Evolutionary conservation across 208 protist species (phyloP).

Genomic region (Sergeia podlipaevii): DNA sequence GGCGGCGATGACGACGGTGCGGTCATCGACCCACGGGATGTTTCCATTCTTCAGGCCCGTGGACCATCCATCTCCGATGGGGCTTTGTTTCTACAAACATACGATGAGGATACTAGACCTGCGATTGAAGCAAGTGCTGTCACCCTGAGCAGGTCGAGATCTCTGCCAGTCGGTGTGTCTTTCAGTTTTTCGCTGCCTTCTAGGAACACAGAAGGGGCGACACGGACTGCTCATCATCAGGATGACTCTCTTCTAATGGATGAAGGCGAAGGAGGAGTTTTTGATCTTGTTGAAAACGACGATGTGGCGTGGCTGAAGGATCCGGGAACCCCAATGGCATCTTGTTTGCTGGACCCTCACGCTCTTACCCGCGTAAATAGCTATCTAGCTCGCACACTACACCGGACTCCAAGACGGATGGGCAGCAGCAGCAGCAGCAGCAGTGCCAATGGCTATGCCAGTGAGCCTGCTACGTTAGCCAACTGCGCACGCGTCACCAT

Average conservation of each 20-base stretch:
- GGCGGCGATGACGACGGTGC: constrained; percentile 9
- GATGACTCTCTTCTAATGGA: constrained; percentile 24
- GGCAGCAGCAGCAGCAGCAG: constrained; percentile 11
- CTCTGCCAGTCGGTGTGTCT: no score
- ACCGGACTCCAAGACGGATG: constrained; percentile 4
- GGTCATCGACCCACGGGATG: constrained; percentile 33
- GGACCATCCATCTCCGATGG: constrained; percentile 4
- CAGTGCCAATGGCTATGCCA: not conserved
- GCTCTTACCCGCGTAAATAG: constrained; percentile 26
- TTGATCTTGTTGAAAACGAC: constrained; percentile 48
- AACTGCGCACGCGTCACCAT: not conserved
- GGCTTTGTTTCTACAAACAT: no score
- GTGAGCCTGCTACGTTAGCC: constrained; percentile 3
- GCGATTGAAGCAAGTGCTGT: no score
- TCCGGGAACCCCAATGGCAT: constrained; percentile 23
- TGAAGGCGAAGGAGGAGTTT: constrained; percentile 54
- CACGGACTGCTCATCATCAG: constrained; percentile 15
- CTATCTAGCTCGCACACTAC: constrained; percentile 18
- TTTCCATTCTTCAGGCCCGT: constrained; percentile 36
- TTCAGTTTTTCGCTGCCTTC: constrained; percentile 13
- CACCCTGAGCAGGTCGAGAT: no score
- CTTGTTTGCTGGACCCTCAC: constrained; percentile 36
- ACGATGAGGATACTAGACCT: no score
- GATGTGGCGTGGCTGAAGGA: constrained; percentile 28
- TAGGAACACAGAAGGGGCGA: no score